Conservation (phyloP, 305 asterid genomes). For the Fraxinus paxiana region DNA sequence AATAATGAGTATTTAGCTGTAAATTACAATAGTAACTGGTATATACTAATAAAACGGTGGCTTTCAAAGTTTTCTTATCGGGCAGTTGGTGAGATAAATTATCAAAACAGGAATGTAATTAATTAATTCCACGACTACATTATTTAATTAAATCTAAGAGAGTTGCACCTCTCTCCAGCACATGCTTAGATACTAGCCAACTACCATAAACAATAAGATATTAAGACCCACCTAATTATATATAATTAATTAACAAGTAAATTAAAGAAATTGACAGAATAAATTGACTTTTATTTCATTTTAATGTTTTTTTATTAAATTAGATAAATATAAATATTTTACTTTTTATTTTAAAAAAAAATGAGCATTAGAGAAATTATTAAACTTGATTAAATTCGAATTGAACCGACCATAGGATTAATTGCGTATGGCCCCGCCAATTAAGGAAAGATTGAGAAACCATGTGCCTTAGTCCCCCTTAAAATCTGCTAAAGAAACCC, state of each 20-base stretch:
- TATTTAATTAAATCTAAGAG: neutral
- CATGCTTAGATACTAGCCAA: neutral
- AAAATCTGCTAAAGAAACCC: slow-evolving; percentile 30
- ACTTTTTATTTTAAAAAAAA: no score
- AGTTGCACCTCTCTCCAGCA: neutral
- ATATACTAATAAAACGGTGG: neutral
- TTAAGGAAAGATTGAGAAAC: slow-evolving; percentile 29
- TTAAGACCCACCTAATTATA: neutral
- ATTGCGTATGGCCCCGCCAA: slow-evolving; percentile 32
- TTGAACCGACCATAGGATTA: slow-evolving; percentile 26
- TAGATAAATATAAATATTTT: no score
- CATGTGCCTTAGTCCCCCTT: slow-evolving; percentile 46
- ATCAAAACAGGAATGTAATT: neutral
- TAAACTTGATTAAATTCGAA: neutral
- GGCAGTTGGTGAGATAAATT: neutral
- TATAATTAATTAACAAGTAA: neutral
- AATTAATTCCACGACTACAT: neutral
- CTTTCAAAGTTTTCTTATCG: neutral
- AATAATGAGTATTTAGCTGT: neutral
- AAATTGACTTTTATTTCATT: neutral
- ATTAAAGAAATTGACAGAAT: neutral
- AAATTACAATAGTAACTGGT: neutral
- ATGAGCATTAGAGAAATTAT: neutral
- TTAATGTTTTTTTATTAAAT: neutral
- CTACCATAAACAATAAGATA: neutral